Base-by-base conservation (phyloP, 371 early-diverging fungal species). In the Lichtheimia ornata region DNA sequence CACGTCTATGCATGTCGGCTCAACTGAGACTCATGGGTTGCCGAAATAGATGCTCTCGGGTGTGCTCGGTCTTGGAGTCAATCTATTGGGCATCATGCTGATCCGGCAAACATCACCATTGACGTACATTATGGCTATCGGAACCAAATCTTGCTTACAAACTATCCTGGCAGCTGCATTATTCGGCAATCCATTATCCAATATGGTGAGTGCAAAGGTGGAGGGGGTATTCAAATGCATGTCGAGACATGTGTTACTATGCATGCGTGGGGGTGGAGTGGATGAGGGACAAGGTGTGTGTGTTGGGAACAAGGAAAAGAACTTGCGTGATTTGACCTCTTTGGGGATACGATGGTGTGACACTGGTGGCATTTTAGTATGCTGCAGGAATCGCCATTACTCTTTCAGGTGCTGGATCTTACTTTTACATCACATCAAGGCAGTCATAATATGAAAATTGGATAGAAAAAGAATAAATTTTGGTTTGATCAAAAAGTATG, bases 81-180 rank as follows among this genome's bases (percentile, higher is more conserved):
- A 56, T 24, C 9, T 56, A 14, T 35, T 56, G n/a, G 61, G 59
- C n/a, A 35, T 61, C 17, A 17, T 65, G 28, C 42, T 65, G 57
- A 57, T 65, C 50, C 51, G 61, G 24, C 22, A 56, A 18, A 28
- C 58, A 30, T 65, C 66, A 52, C 61, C 66, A 4, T 14, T 57
- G 7, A 57, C 47, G 18, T 54, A 57, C 42, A 50, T 50, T 40
- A 42, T 56, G 18, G 61, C 66, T 20, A 35, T 52, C 28, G 57
- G 57, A 28, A 42, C 57, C 50, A 65, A 65, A 40, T 57, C 59
- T 35, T 41, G 53, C 45, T 14, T 56, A 9, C 57, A 56, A 27
- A 6, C 57, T 0, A 7, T 56, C n/a, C 25, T 56, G 41, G 57
- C 45, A 56, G 45, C 45, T 6, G 57, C 45, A 18, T 41, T 56